phyloP scores from a whole-genome alignment of 148 eudicot species.

The Silene uniflora region DNA sequence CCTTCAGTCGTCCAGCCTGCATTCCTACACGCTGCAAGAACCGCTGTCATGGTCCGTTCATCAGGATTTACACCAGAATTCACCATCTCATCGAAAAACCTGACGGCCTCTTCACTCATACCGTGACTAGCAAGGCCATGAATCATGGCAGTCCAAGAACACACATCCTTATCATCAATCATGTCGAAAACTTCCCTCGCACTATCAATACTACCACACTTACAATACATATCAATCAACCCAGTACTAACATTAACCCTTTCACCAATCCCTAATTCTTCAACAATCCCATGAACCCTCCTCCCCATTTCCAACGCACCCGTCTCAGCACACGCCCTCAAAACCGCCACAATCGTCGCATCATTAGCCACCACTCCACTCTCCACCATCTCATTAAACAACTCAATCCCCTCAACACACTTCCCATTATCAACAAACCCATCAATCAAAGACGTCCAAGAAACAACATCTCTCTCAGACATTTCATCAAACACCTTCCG shows the following conservation, averaged over 20 bases:
- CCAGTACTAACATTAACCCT: conserved; percentile 34
- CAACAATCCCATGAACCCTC: conserved; percentile 30
- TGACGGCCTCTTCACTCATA: conserved; percentile 30
- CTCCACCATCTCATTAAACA: conserved; percentile 35
- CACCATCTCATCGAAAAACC: conserved; percentile 33
- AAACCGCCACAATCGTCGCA: conserved; percentile 40
- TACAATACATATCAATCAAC: conserved; percentile 47
- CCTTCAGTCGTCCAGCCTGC: conserved; percentile 38
- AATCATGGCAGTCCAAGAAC: conserved; percentile 50
- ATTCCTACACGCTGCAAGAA: conserved; percentile 49
- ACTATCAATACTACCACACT: conserved; percentile 46
- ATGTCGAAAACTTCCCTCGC: conserved; percentile 33
- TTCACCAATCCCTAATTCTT: conserved; percentile 19
- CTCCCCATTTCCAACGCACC: conserved; percentile 42
- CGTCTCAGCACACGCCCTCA: conserved; percentile 42
- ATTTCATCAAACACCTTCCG: conserved; percentile 43
- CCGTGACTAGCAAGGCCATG: conserved; percentile 52
- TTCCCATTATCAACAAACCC: conserved; percentile 47
- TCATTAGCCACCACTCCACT: conserved; percentile 31
- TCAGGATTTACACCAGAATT: conserved; percentile 37
- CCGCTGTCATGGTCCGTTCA: conserved; percentile 46
- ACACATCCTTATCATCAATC: conserved; percentile 28
- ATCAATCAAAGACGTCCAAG: conserved; percentile 52
- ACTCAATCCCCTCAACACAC: conserved; percentile 29
- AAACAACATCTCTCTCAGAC: conserved; percentile 45